Percentiles rank a stretch among this genome's conserved stretches.
phyloP scores from a whole-genome alignment of 176 grass and related monocot species.

The Bromus sterilis region DNA sequence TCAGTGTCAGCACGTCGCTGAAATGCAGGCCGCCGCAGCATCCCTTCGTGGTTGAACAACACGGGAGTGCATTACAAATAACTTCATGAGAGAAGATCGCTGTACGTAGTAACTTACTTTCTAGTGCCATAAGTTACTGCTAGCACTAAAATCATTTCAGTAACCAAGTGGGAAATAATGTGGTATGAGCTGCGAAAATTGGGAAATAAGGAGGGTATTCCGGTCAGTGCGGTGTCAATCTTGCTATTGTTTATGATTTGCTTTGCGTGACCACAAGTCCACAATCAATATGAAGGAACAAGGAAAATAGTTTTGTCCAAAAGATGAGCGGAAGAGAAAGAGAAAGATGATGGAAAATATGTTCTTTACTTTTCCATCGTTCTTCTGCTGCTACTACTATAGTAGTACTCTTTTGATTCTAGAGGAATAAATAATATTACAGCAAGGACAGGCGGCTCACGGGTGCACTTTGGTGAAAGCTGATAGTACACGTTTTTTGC shows the following conservation, averaged over 20 bases:
- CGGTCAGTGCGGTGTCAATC: too few species aligned
- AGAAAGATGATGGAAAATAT: too few species aligned
- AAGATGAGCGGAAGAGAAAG: conserved; percentile 15
- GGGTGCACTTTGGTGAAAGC: conserved; percentile 32
- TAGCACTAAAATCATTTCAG: too few species aligned
- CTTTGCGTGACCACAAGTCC: conserved; percentile 25
- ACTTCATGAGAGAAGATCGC: too few species aligned
- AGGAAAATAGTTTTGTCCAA: conserved; percentile 18
- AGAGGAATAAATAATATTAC: conserved; percentile 30
- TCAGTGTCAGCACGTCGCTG: conserved; percentile 73
- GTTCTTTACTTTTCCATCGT: not conserved
- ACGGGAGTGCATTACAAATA: too few species aligned
- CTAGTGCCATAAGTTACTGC: too few species aligned
- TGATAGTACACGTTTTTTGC: conserved; percentile 23
- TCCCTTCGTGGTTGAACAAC: too few species aligned
- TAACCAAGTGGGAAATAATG: too few species aligned
- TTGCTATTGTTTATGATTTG: not conserved
- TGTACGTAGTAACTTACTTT: too few species aligned
- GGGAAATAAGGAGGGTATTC: too few species aligned
- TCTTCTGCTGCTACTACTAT: conserved; percentile 7
- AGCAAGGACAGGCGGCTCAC: conserved; percentile 12
- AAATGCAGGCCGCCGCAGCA: conserved; percentile 97
- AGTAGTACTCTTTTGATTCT: conserved; percentile 4
- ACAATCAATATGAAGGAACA: not conserved
- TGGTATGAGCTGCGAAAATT: too few species aligned